These are phyloP conservation scores for Vitis hybrid DNA, from an alignment of 177 flowering plant genomes.

Conservation along the genomic window DNA sequence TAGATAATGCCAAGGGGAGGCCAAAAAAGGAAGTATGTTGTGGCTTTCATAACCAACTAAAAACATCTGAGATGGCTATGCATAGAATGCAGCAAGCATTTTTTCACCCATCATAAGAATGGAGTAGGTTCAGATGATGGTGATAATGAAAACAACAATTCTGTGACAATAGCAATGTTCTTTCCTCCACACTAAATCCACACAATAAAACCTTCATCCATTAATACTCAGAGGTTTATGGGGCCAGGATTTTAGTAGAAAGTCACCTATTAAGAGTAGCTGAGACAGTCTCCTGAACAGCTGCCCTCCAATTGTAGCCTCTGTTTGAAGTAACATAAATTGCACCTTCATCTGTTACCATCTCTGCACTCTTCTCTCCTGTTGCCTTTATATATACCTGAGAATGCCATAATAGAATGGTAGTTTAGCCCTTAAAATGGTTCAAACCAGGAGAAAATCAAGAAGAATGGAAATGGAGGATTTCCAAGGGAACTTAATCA, in stretches of 20 bases:
- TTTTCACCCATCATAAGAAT: neutral
- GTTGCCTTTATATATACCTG: constrained; percentile 95
- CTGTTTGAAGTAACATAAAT: constrained; percentile 88
- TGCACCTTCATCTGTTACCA: constrained; percentile 98
- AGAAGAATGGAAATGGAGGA: neutral
- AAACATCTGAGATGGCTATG: too few species aligned
- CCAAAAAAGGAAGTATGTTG: too few species aligned
- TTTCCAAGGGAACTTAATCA: neutral
- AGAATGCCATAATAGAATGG: constrained; percentile 4
- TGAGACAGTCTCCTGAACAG: constrained; percentile 96
- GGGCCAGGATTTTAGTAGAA: constrained; percentile 5
- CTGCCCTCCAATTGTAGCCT: constrained; percentile 98
- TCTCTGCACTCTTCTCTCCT: constrained; percentile 91
- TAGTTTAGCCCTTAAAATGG: neutral
- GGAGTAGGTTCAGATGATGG: neutral
- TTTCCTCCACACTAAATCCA: neutral
- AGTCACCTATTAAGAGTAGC: constrained; percentile 91
- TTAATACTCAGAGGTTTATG: neutral
- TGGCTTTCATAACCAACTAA: too few species aligned
- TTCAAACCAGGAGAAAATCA: neutral
- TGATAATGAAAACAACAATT: neutral
- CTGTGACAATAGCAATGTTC: neutral
- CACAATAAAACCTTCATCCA: neutral
- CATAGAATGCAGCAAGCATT: too few species aligned
- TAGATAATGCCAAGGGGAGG: too few species aligned